Percentiles rank a stretch among this genome's conserved stretches.
phyloP scores from a whole-genome alignment of 371 early-diverging fungal species.

The Batrachochytrium dendrobatidis region DNA sequence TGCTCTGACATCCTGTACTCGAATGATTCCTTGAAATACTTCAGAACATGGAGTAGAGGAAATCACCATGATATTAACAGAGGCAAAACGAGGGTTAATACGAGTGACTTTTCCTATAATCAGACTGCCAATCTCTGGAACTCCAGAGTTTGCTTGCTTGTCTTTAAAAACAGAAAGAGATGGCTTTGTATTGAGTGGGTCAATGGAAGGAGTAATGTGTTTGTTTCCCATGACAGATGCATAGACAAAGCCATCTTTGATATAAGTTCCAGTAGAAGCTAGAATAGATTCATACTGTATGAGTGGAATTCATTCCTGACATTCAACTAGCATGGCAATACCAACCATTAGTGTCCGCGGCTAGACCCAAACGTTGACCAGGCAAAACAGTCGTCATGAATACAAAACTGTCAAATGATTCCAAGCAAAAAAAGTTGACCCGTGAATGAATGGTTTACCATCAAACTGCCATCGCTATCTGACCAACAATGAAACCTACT shows the following conservation, averaged over 20 bases:
- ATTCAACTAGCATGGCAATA: no score
- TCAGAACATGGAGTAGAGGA: constrained; percentile 76
- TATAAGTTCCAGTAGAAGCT: constrained; percentile 59
- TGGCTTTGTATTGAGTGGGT: neutral
- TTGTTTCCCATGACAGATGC: constrained; percentile 56
- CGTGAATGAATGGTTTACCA: no score
- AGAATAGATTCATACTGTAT: neutral
- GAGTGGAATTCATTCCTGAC: no score
- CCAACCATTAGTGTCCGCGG: no score
- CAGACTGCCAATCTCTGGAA: constrained; percentile 77
- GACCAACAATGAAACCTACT: no score
- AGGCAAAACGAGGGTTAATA: constrained; percentile 74
- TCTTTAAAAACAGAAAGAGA: constrained; percentile 57
- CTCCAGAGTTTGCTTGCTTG: constrained; percentile 61
- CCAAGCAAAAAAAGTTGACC: no score
- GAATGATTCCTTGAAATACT: constrained; percentile 85
- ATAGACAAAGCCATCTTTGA: constrained; percentile 64
- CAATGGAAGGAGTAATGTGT: neutral
- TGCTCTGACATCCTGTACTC: constrained; percentile 86
- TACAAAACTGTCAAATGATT: no score
- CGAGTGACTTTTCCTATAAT: constrained; percentile 82
- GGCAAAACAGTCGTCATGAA: neutral
- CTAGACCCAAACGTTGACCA: neutral
- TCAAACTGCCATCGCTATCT: no score
- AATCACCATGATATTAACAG: constrained; percentile 84